Base-by-base conservation (phyloP, 495 filamentous ascomycete genomes). In the Penicillium soppii region DNA sequence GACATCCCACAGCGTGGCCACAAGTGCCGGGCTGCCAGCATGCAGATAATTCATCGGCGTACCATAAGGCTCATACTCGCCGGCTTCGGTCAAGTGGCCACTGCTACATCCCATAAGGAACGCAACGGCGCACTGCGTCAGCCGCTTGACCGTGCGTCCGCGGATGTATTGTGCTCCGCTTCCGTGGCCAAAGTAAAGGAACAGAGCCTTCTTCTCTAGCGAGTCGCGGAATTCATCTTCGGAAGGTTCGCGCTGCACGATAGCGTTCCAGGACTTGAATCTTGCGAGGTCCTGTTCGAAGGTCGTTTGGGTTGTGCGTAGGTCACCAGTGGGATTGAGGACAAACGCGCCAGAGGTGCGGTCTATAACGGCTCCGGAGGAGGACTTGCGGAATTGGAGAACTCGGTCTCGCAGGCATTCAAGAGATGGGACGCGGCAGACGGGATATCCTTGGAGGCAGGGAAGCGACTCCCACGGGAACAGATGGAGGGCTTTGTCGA, bases 401-500 rank as follows among this genome's bases (percentile, higher is more conserved):
- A 92, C 77, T 12, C 85, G 75, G 12, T 87, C 78, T 4, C 90
- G 83, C 15, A 98, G 80, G 53, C 87, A 89, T 41, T 82, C 85
- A 20, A 98, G 72, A 4, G 88, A 94, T 2, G 91, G 89, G 30
- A 98, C 81, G 15, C 94, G 82, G 4, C 88, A 92, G 20, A 97
- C 84, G 1, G 91, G 84, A 17, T 85, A 78, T n/a, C 80, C 79
- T 40, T 87, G 80, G 46, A 98, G 76, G 58, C 89, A 96, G 0
- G 92, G 90, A 15, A 98, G 70, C 1, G 91, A 95, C 61, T 98
- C 94, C 92, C 95, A 98, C 0, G 94, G 92, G 63, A 98, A 94
- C 15, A 83, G 69, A 50, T 97, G 94, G 13, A 97, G 74, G 13
- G 86, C 74, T 65, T 95, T 96, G 63, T 98, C 94, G 10, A 98